Percentiles rank a stretch among this genome's conserved stretches.
phyloP scores from a whole-genome alignment of 1,284 basidiomycete genomes.

The Ustilago nuda region DNA sequence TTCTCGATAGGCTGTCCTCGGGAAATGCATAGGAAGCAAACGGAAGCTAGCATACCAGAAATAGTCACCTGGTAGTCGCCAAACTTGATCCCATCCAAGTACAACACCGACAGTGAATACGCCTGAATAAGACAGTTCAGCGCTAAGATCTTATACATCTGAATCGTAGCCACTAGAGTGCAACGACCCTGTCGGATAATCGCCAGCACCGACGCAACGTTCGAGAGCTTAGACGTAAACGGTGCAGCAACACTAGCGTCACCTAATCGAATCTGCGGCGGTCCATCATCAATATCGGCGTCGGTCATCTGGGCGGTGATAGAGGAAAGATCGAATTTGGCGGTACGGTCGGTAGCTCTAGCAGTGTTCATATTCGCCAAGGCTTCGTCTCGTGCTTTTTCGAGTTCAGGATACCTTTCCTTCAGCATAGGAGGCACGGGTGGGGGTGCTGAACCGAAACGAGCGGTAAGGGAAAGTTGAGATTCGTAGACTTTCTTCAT shows the following conservation, averaged over 20 bases:
- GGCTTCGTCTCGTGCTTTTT: slow-evolving; percentile 65
- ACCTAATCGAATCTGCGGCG: slow-evolving; percentile 68
- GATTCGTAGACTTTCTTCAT: slow-evolving; percentile 69
- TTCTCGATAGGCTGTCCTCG: slow-evolving; percentile 65
- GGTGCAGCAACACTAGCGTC: slow-evolving; percentile 68
- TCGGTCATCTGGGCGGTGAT: slow-evolving; percentile 65
- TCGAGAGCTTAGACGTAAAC: slow-evolving; percentile 65
- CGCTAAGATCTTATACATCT: slow-evolving; percentile 69
- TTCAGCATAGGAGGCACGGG: slow-evolving; percentile 63
- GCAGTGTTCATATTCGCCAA: slow-evolving; percentile 55
- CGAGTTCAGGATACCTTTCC: slow-evolving; percentile 64
- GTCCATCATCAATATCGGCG: slow-evolving; percentile 66
- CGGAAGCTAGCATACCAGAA: slow-evolving; percentile 60
- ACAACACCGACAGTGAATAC: slow-evolving; percentile 64
- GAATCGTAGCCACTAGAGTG: slow-evolving; percentile 67
- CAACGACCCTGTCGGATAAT: slow-evolving; percentile 68
- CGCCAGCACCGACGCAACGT: slow-evolving; percentile 57
- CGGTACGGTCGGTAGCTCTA: slow-evolving; percentile 52
- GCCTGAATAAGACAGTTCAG: slow-evolving; percentile 68
- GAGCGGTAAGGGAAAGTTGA: slow-evolving; percentile 61
- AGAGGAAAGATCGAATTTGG: slow-evolving; percentile 64
- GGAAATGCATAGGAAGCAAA: slow-evolving; percentile 68
- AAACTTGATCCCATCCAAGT: slow-evolving; percentile 67
- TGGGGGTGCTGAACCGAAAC: slow-evolving; percentile 63
- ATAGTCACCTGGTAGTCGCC: slow-evolving; percentile 68